These are phyloP conservation scores for Psilocybe azurescens DNA, from an alignment of 768 basidiomycete species.

Conservation along the genomic window DNA sequence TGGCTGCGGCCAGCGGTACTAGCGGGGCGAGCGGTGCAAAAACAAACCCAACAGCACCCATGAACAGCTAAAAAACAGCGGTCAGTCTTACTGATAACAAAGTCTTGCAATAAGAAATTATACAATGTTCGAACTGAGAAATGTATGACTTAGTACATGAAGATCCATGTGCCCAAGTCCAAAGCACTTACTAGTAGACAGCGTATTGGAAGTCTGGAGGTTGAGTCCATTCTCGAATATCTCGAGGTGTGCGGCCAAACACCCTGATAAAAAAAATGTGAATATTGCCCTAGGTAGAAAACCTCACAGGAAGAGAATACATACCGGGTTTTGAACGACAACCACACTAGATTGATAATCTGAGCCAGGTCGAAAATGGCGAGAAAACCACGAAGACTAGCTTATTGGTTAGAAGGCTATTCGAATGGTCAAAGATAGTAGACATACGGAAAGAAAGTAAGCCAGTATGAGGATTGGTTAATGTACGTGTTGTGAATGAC, in stretches of 20 bases:
- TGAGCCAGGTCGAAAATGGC: conserved; percentile 96
- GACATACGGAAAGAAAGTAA: conserved; percentile 82
- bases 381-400: conserved; percentile 90
- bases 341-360: conserved; percentile 86
- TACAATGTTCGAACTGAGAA: conserved; percentile 35
- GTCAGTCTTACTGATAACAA: not conserved
- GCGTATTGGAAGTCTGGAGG: conserved; percentile 80
- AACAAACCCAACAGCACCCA: conserved; percentile 75
- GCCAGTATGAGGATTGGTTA: conserved; percentile 80
- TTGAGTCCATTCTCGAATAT: conserved; percentile 79
- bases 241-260: conserved; percentile 77
- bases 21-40: conserved; percentile 88
- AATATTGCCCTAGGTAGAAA: not conserved
- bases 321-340: conserved; percentile 83
- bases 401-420: not conserved
- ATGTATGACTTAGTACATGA: not conserved
- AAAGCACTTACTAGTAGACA: conserved; percentile 62
- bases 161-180: not conserved
- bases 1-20: conserved; percentile 69
- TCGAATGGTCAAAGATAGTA: not conserved
- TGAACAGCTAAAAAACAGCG: conserved; percentile 58
- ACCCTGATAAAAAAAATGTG: conserved; percentile 39
- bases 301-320: conserved; percentile 25
- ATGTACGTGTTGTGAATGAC: conserved; percentile 79
- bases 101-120: conserved; percentile 4